Base-by-base conservation (phyloP, 2,329 filamentous ascomycete species). In the Colletotrichum lupini region DNA sequence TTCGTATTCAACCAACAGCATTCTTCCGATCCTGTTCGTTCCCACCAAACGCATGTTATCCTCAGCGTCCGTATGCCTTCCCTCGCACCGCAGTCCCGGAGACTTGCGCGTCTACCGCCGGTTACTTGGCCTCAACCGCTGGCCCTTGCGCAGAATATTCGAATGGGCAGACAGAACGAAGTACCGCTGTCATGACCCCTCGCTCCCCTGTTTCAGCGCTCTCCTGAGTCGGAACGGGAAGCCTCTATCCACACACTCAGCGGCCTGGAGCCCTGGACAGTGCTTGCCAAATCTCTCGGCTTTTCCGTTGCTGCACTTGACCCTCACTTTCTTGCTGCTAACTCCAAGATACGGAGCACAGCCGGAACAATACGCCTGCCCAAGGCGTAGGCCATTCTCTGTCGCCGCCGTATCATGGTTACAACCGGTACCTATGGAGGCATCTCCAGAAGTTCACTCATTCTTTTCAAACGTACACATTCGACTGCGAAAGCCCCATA, bases 131-230 rank as follows among this genome's bases (percentile, higher is more conserved):
- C 30, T 2, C 35, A 5, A 19, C 26, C 2, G 16, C 8, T 12
- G 1, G 12, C 6, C n/a, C 42, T 26, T 14, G 26, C 3, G 19
- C 11, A 7, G 4, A 37, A 37, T 16, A 11, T 59, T 22, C 32
- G 19, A 19, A 32, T 12, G 35, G 12, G 30, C n/a, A 32, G 57
- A 59, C 6, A 37, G 57, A 16, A 53, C 1, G 53, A 24, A 5
- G 28, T 2, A 22, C 14, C 28, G 16, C 19, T 32, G 19, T 24
- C 46, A 30, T 63, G 60, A 42, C 60, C 42, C 60, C 28, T 53
- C 14, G 28, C 46, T 9, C 61, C 61, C 42, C 46, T 64, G 61
- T 64, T 64, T 64, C 61, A 64, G 61, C 30, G 22, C 30, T 14
- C 19, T 11, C n/a, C 14, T n/a, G 42, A n/a, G 42, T n/a, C 42